Evolutionary conservation across 1,284 basidiomycete species (phyloP), one percentile per base, ranked within the genome.

Genomic region (Tilletia caries): DNA sequence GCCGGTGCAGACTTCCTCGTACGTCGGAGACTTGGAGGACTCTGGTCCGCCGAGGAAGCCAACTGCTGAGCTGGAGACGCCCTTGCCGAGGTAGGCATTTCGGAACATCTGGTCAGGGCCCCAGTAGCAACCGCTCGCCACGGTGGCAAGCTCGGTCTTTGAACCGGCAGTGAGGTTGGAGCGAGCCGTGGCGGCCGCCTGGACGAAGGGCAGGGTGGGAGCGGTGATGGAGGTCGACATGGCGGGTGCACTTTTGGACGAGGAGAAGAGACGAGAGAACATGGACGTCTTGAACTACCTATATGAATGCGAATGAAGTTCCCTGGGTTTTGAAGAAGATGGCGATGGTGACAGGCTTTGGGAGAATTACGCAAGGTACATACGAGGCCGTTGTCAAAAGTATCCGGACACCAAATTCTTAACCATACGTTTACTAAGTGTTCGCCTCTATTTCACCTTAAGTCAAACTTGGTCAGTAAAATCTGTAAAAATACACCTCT

Each of bases 1-100:
- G 2, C 93, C 94, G 5, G 87, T 85, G 73, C 81, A 76, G 23
- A 97, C 94, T 52, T 89, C 85, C 65, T 86, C 84, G 83, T 97
- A 98, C 67, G 85, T 85, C 76, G 82, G 82, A 65, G 81, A 76
- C 68, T 80, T 74, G 71, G 72, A 74, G 29, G 76, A 76, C 46
- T 77, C 75, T 37, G 70, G 72, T 32, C 82, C 82, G 37, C 82
- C 79, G 50, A 79, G 79, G 71, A 76, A 81, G 41, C 79, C 79
- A 41, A 81, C 79, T 66, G 77, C 76, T 44, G 75, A 76, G 29
- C 76, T 76, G 20, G 77, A 32, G 18, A 81, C 73, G 4, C 82
- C 80, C 44, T 80, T 80, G 85, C 2, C 78, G 68, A 75, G 72
- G 68, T 77, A 83, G 65, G 80, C 73, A 66, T 83, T 74, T 65